Evolutionary conservation across 495 filamentous ascomycete species (phyloP).

Genomic region (Penicillium herquei): DNA sequence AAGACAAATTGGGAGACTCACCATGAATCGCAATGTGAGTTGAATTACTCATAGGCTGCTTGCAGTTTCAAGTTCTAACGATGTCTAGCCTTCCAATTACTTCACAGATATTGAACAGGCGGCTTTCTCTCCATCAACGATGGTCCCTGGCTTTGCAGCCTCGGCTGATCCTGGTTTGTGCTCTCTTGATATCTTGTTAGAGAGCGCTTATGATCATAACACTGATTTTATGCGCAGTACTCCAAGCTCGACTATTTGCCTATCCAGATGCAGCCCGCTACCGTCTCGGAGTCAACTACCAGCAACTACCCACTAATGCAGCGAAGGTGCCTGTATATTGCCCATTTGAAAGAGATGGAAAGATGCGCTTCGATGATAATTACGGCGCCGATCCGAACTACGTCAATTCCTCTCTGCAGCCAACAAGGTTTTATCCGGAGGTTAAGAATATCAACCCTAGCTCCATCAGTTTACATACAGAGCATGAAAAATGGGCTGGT

Average conservation of each 20-base stretch:
- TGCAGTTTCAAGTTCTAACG: neutral
- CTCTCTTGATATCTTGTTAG: no score
- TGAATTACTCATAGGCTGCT: no score
- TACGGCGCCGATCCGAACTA: constrained; percentile 64
- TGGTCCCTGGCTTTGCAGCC: constrained; percentile 30
- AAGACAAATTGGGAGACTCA: constrained; percentile 34
- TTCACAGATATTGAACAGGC: neutral
- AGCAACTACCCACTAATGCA: constrained; percentile 42
- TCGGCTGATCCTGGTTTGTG: constrained; percentile 43
- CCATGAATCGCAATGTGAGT: constrained; percentile 35
- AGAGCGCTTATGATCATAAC: no score
- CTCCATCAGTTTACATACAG: constrained; percentile 19
- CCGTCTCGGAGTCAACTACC: constrained; percentile 66
- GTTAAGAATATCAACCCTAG: neutral
- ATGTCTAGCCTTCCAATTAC: neutral
- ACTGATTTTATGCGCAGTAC: constrained; percentile 37
- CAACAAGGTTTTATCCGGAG: neutral
- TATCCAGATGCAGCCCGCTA: constrained; percentile 68
- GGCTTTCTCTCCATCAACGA: constrained; percentile 39
- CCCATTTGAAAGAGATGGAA: constrained; percentile 67
- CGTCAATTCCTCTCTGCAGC: constrained; percentile 19
- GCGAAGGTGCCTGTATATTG: constrained; percentile 50
- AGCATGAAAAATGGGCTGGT: constrained; percentile 55
- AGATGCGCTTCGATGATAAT: constrained; percentile 59
- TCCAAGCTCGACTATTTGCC: constrained; percentile 67